A percentile compares a stretch with the other conserved stretches of the same genome.
These are phyloP conservation scores for Paragyromitra xinjiangensis DNA, from an alignment of 495 filamentous ascomycete genomes.

Conservation along the genomic window DNA sequence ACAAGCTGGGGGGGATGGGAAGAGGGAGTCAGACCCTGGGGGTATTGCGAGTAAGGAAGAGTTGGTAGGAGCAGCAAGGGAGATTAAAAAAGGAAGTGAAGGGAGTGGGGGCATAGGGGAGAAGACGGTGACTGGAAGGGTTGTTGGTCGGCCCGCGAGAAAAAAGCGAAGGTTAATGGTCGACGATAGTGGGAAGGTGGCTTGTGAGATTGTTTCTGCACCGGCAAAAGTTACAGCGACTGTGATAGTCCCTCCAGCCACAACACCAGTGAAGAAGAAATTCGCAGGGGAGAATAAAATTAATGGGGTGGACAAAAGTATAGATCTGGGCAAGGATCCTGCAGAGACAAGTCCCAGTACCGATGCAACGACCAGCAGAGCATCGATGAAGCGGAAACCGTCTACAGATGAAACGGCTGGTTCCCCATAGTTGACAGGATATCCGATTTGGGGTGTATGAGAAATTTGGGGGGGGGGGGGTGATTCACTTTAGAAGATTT, in stretches of 20 bases:
- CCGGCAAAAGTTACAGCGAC: slow-evolving; percentile 34
- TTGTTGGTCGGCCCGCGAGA: slow-evolving; percentile 26
- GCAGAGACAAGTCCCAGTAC: background rate
- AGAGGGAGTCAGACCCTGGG: slow-evolving; percentile 2
- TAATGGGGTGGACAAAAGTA: slow-evolving; percentile 14
- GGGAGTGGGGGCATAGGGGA: slow-evolving; percentile 2
- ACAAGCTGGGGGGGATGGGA: slow-evolving; percentile 24
- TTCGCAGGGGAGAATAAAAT: slow-evolving; percentile 1
- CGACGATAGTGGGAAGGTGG: slow-evolving; percentile 27
- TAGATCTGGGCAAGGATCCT: slow-evolving; percentile 18
- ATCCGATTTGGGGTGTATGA: background rate
- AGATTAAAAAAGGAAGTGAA: background rate
- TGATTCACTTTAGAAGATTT: background rate
- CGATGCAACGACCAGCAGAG: slow-evolving; percentile 19
- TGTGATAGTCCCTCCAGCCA: slow-evolving; percentile 32
- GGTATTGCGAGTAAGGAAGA: background rate
- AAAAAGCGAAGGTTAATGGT: slow-evolving; percentile 42
- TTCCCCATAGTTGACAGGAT: slow-evolving; percentile 26
- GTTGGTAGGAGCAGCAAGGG: background rate
- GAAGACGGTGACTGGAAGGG: slow-evolving; percentile 12
- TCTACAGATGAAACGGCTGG: slow-evolving; percentile 34
- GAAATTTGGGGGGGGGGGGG: background rate
- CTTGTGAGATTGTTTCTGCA: slow-evolving; percentile 6
- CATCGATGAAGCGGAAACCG: slow-evolving; percentile 43
- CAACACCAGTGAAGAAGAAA: slow-evolving; percentile 29